Conservation (phyloP, 202 grass and related monocot genomes). For the Panicum hallii region DNA sequence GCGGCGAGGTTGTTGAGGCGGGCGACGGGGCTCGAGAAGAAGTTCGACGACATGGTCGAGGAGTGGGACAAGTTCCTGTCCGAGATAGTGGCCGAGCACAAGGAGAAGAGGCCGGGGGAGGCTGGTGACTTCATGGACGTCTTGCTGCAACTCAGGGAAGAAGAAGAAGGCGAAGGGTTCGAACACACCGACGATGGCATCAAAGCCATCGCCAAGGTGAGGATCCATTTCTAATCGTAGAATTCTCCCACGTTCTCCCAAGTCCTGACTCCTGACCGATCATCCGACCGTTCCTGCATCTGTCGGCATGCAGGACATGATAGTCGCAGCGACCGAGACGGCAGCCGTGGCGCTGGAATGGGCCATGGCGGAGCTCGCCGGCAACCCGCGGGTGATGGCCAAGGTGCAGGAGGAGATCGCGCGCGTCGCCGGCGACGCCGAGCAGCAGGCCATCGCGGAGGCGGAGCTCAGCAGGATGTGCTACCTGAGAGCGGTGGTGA, state of each 20-base stretch:
- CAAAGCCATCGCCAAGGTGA: conserved; percentile 6
- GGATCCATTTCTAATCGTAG: no score
- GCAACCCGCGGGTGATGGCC: no score
- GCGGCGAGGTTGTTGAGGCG: background rate
- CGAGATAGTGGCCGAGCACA: background rate
- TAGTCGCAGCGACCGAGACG: no score
- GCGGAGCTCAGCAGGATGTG: background rate
- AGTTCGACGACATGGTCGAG: background rate
- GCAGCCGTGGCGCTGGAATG: no score
- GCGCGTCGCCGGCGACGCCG: no score
- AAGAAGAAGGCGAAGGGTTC: background rate
- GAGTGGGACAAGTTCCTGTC: conserved; percentile 1
- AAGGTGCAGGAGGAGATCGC: no score
- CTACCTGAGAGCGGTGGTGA: background rate
- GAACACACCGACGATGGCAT: background rate
- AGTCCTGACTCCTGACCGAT: no score
- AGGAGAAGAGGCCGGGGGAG: background rate
- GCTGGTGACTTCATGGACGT: background rate
- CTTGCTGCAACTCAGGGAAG: background rate
- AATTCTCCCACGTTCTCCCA: no score
- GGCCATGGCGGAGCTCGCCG: no score
- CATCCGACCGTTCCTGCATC: no score
- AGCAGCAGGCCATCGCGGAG: background rate
- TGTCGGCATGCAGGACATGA: no score
- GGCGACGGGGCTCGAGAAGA: conserved; percentile 20